Evolutionary conservation across 192 early-diverging fungal species (phyloP), one percentile per base, ranked within the genome.

Genomic region (Coemansia sp.): DNA sequence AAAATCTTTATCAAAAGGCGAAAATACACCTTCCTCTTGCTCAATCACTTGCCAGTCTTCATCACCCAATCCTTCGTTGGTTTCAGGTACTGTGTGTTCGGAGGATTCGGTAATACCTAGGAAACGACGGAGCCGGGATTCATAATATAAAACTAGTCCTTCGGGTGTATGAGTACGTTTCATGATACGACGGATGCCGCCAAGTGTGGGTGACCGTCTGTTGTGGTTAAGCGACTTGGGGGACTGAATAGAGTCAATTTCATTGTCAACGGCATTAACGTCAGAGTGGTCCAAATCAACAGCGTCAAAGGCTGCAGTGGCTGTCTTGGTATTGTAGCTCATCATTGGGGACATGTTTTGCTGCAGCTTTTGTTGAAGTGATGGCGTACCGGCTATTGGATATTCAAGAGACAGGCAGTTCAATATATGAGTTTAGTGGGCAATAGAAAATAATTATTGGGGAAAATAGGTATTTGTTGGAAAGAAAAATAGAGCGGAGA

Each of bases 81-180:
- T 32, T 11, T 32, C 30, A 8, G 30, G 11, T 8, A 32, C 30
- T 11, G 6, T 14, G 39, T 42, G 25, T 14, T 56, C 61, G 23
- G 22, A 38, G 38, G 13, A 19, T 15, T 40, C 29, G 15, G 29
- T 26, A 3, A 72, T 25, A 9, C 53, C 68, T 27, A 72, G 50
- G 39, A 72, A 72, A 8, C 50, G 11, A 36, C 64, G 63, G 10
- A 73, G 55, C 8, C 59, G 54, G 9, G 47, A 13, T 26, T 73
- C 70, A 17, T 66, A 73, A 37, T 73, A 64, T 46, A 60, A 2
- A 9, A 73, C 64, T 20, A 73, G 46, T 1, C 70, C 70, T 23
- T 61, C 70, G 25, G 70, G 70, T 28, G 70, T 66, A 33, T 62
- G 70, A 1, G 64, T 64, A 13, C 70, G 70, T 15, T 52, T 65